Base-by-base conservation (phyloP, 345 rosid genomes). In the Dipteronia dyeriana region DNA sequence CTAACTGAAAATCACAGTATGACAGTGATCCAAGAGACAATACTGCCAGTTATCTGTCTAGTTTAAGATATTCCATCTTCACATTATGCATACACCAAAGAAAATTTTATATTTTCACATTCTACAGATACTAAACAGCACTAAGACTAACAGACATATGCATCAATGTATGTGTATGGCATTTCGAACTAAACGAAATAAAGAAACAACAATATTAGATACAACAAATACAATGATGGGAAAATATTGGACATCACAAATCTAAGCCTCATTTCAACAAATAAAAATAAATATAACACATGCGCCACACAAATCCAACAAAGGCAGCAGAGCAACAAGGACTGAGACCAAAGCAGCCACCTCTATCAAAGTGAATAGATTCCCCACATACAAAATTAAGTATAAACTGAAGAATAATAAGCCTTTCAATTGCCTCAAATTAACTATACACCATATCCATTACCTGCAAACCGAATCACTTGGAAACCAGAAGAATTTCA, bases 401-500 rank as follows among this genome's bases (percentile, higher is more conserved):
- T 20, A 70, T 54, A 59, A 53, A 54, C 75, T 20, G 53, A 51
- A 25, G 20, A 26, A 31, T 29, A 26, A 31, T 49, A 75, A n/a
- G 4, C 29, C 10, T 65, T 20, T 64, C 75, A 74, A 64, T 38
- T 49, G 63, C 17, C 13, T 26, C 49, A 66, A 23, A 45, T 75
- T 60, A 73, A 66, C 74, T 61, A 74, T 70, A 81, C 82, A 77
- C 59, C 63, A 77, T 34, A 34, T 65, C 62, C 78, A 56, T 73
- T 75, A 80, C 88, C 88, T 74, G 78, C 73, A 84, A 71, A 59
- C 29, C 71, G 23, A 8, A 82, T 93, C 90, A 95, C 89, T 93
- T 95, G 39, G 97, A 95, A 59, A 87, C 96, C 82, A 95, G 84
- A 79, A 90, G 85, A 78, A 96, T 84, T 84, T 96, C 99, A 0